A percentile compares a stretch with the other conserved stretches of the same genome.
phyloP scores from a whole-genome alignment of 129 eudicot species.

The Lonicera japonica region DNA sequence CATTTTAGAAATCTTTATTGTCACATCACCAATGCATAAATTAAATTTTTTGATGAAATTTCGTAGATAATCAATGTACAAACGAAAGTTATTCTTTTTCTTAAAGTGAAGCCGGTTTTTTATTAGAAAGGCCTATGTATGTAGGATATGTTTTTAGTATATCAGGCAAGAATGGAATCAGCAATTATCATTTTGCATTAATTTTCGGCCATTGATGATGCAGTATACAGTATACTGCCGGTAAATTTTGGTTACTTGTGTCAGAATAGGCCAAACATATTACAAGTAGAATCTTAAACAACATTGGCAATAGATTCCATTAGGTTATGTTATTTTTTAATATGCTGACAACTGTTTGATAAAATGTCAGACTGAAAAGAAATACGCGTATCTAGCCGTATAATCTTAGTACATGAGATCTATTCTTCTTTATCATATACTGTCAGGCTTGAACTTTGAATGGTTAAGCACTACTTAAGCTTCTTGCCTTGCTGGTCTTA shows the following conservation, averaged over 20 bases:
- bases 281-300: not conserved
- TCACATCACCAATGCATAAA: too few relatives aligned
- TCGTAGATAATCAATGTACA: too few relatives aligned
- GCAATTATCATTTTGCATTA: too few relatives aligned
- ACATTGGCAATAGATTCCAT: slow-evolving; percentile 24
- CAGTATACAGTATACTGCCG: not conserved
- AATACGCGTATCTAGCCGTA: slow-evolving; percentile 26
- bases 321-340: too few relatives aligned
- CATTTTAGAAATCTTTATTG: too few relatives aligned
- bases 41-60: too few relatives aligned
- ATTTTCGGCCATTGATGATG: too few relatives aligned
- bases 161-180: too few relatives aligned
- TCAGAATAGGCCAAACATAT: not conserved
- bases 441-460: slow-evolving; percentile 26
- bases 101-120: too few relatives aligned
- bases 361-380: slow-evolving; percentile 11
- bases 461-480: slow-evolving; percentile 4
- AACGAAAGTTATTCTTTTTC: too few relatives aligned
- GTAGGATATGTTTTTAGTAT: too few relatives aligned
- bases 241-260: not conserved
- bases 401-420: slow-evolving; percentile 17
- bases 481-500: slow-evolving; percentile 10
- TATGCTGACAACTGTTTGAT: slow-evolving; percentile 15
- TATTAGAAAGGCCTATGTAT: too few relatives aligned
- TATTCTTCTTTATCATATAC: slow-evolving; percentile 4